Conservation (phyloP, 805 yeast species). For the Yamadazyma ubonensis region DNA sequence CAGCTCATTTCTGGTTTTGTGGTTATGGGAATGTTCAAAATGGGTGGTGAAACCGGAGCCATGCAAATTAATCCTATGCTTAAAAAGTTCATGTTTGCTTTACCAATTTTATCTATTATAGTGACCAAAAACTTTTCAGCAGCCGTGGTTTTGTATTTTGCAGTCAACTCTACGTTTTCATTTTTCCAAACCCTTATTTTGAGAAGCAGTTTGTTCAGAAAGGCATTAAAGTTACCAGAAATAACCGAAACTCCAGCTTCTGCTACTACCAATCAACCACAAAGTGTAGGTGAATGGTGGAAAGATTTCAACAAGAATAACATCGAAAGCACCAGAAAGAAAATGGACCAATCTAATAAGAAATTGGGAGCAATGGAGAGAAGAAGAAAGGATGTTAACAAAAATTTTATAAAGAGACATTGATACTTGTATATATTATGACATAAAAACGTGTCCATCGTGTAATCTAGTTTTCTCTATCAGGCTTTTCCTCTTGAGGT, state of each 20-base stretch:
- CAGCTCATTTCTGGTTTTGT: slow-evolving; percentile 79
- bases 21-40: slow-evolving; percentile 69
- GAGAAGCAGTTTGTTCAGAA: slow-evolving; percentile 59
- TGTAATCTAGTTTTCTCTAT: no score
- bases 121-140: slow-evolving; percentile 85
- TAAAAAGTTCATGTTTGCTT: slow-evolving; percentile 62
- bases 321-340: slow-evolving; percentile 32
- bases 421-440: slow-evolving; percentile 9
- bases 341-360: slow-evolving; percentile 34
- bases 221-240: slow-evolving; percentile 50
- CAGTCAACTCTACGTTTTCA: slow-evolving; percentile 75
- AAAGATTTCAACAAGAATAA: slow-evolving; percentile 30
- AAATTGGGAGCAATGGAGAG: slow-evolving; percentile 38
- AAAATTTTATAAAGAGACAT: slow-evolving; percentile 42
- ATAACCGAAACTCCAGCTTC: slow-evolving; percentile 50
- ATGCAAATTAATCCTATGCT: slow-evolving; percentile 54
- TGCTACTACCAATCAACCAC: slow-evolving; percentile 25
- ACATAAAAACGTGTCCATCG: background rate
- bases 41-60: slow-evolving; percentile 92
- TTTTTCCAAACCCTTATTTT: slow-evolving; percentile 68
- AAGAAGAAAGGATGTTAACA: slow-evolving; percentile 29
- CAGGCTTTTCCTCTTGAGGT: background rate
- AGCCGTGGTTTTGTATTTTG: slow-evolving; percentile 82
- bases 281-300: slow-evolving; percentile 39
- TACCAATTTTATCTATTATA: slow-evolving; percentile 84